phyloP scores from a whole-genome alignment of 192 early-diverging fungal species.

The Pilobolus umbonatus region DNA sequence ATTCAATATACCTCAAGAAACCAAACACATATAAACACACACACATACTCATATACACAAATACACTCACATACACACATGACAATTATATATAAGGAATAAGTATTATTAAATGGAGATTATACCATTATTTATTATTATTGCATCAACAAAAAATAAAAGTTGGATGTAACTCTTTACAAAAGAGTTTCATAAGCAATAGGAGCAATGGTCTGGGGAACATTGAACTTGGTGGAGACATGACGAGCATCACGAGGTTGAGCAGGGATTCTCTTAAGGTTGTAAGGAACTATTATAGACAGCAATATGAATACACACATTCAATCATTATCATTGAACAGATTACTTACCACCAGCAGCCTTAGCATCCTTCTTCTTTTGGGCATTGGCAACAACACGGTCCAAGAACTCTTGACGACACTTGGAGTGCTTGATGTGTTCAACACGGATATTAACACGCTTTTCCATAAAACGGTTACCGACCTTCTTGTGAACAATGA shows the following conservation, averaged over 20 bases:
- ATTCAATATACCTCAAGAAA: too few relatives aligned
- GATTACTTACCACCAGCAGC: slow-evolving; percentile 22
- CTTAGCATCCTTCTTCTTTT: slow-evolving; percentile 75
- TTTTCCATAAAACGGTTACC: slow-evolving; percentile 99
- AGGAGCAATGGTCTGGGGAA: slow-evolving; percentile 89
- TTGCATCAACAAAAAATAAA: too few relatives aligned
- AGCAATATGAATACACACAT: not conserved
- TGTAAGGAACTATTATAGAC: slow-evolving; percentile 41
- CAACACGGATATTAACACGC: slow-evolving; percentile 96
- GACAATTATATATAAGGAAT: too few relatives aligned
- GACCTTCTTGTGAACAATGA: slow-evolving; percentile 98
- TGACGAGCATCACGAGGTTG: slow-evolving; percentile 84
- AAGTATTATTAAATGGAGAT: too few relatives aligned
- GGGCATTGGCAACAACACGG: slow-evolving; percentile 94
- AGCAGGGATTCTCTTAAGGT: slow-evolving; percentile 88
- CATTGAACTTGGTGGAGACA: slow-evolving; percentile 84
- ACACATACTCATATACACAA: too few relatives aligned
- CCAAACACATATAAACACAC: too few relatives aligned
- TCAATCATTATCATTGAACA: not conserved
- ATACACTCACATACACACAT: too few relatives aligned
- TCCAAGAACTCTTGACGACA: slow-evolving; percentile 97
- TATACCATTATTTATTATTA: too few relatives aligned
- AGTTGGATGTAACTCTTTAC: too few relatives aligned
- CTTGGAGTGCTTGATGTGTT: slow-evolving; percentile 99
- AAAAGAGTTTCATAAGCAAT: slow-evolving; percentile 90